Evolutionary conservation across 2,329 filamentous ascomycete genomes (phyloP), one percentile per base, ranked within the genome.

Genomic region (Claviceps capensis): DNA sequence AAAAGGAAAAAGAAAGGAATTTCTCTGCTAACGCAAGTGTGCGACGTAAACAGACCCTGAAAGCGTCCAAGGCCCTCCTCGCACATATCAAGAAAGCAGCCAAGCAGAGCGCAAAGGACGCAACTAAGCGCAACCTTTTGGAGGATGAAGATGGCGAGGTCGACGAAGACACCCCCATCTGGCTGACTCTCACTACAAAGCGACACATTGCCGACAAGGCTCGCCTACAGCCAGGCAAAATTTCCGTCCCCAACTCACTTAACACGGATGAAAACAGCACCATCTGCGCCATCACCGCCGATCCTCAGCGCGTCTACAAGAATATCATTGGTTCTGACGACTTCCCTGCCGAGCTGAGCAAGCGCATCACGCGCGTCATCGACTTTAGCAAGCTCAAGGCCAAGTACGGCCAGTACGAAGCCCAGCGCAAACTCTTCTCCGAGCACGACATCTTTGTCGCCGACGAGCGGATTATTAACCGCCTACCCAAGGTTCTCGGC

Each of bases 391-490:
- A 97, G 69, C 75, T 98, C 56, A 72, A 72, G 63, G 78, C 83
- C 60, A 91, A 93, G 72, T 96, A 86, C 77, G 83, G 86, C 73
- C 81, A 86, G 55, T 98, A 88, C 69, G 93, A 98, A 72, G 82
- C 81, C 50, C 83, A 87, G 68, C 78, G 93, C 57, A 88, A 93
- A 67, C 78, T 98, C 38, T 79, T 85, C 56, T 74, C 81, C 45
- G 88, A 95, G 67, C 88, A 96, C 68, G 93, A 97, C 65, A 73
- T 97, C 52, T 97, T 98, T 72, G 77, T 98, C 53, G 91, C 86
- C 50, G 93, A 98, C 66, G 87, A 95, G 63, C 78, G 93, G 48
- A 86, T 98, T 61, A 75, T 83, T 63, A 83, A 78, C 65, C 72
- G 75, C 30, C 76, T 97, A 54, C 88, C 90, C 52, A 78, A 80